phyloP scores from a whole-genome alignment of 2,329 filamentous ascomycete species.

The Fusarium sp. region DNA sequence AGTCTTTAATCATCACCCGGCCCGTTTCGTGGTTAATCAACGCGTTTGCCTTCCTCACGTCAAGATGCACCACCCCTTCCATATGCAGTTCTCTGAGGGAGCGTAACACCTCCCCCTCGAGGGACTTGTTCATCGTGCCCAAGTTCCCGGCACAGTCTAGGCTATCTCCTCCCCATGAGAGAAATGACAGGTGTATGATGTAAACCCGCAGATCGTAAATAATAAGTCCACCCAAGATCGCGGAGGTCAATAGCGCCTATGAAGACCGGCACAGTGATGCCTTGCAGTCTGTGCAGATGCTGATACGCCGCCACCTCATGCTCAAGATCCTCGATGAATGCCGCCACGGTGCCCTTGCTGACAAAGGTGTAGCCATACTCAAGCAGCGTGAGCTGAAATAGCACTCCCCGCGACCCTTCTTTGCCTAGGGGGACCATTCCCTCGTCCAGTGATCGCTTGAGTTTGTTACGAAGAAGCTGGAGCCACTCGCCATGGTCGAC shows the following conservation, averaged over 20 bases:
- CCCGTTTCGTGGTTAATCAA: background rate
- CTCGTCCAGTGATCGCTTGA: constrained; percentile 45
- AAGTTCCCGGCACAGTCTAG: background rate
- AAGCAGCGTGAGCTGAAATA: constrained; percentile 57
- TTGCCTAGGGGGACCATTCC: constrained; percentile 45
- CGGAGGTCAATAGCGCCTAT: background rate
- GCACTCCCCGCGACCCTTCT: constrained; percentile 51
- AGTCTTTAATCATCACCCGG: background rate
- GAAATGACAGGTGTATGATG: background rate
- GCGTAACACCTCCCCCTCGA: background rate
- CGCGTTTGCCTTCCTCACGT: background rate
- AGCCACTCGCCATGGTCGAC: constrained; percentile 46
- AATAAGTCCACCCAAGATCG: background rate
- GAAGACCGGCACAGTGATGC: background rate
- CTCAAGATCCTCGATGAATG: constrained; percentile 49
- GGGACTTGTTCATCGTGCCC: background rate
- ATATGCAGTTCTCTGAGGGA: background rate
- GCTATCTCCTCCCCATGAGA: background rate
- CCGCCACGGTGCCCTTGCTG: constrained; percentile 53
- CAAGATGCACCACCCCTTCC: background rate
- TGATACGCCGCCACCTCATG: constrained; percentile 48
- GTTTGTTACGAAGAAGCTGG: constrained; percentile 47
- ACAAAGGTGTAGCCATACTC: constrained; percentile 58
- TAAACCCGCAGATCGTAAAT: background rate
- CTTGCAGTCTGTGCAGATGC: background rate